Evolutionary conservation across 345 rosid genomes (phyloP).

Genomic region (Carallia brachiata): DNA sequence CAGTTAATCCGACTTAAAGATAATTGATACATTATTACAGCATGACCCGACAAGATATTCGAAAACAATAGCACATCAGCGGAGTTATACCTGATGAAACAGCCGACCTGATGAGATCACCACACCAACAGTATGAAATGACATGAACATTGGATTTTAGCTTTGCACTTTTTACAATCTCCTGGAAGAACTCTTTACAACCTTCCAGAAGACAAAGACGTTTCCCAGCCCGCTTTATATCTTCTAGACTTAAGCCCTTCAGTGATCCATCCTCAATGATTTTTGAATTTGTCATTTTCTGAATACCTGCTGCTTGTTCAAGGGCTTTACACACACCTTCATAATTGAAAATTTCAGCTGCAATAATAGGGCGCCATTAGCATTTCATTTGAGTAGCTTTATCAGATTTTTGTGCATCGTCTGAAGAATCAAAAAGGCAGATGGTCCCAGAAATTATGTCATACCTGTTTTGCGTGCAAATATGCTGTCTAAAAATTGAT

Average conservation of each 20-base stretch:
- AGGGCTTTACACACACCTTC: conserved; percentile 13
- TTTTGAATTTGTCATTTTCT: conserved; percentile 7
- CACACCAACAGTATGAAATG: conserved; percentile 20
- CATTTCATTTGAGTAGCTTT: no score
- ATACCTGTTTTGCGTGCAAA: no score
- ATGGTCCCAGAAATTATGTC: no score
- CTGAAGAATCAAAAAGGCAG: no score
- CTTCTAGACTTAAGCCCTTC: conserved; percentile 17
- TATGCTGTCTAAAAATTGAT: no score
- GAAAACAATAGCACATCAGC: neutral
- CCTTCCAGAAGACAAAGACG: conserved; percentile 13
- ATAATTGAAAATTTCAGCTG: conserved; percentile 6
- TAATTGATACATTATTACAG: no score
- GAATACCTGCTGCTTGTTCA: conserved; percentile 13
- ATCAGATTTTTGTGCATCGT: no score
- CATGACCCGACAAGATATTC: neutral
- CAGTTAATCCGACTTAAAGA: no score
- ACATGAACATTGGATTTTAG: conserved; percentile 11
- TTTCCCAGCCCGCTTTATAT: conserved; percentile 16
- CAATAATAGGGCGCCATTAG: no score
- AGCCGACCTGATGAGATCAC: conserved; percentile 24
- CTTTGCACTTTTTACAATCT: conserved; percentile 8
- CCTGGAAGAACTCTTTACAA: conserved; percentile 13
- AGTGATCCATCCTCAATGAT: conserved; percentile 8
- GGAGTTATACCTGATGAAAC: conserved; percentile 18